Evolutionary conservation across 805 yeast genomes (phyloP), one percentile per base, ranked within the genome.

Genomic region (Starmerella sirachaensis): DNA sequence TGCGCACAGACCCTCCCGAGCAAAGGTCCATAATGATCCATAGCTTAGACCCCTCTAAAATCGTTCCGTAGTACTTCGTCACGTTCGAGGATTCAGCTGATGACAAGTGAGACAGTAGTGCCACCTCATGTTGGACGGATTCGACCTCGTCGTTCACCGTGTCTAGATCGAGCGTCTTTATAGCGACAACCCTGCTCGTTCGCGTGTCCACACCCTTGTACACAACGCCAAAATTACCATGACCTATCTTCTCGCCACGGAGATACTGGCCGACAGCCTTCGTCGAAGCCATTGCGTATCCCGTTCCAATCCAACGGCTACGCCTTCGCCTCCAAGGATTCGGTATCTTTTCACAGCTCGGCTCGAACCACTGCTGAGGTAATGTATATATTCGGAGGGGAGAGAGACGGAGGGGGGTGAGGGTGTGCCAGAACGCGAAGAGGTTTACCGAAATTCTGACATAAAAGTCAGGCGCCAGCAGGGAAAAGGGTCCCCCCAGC

Each of bases 11-110:
- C 0, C 99, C 99, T 12, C 98, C 99, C 1, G 94, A 91, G 59
- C 97, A 88, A 53, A 81, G 74, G 54, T 91, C 99, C 96, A 91
- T 91, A 41, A 91, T 76, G 56, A 91, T 86, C 97, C 98, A 91
- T 25, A 91, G 65, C 52, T 81, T 78, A n/a, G 94, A 79, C 33
- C 88, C 96, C 45, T 76, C 74, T 20, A 93, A 60, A 47, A 79
- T 78, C 0, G 93, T 79, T 0, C 95, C 96, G 54, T 80, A 82
- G 59, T 91, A 91, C 46, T 79, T 86, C 3, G 94, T 85, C 37
- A 91, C 83, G 51, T 91, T 91, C n/a, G 93, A 91, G 13, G 80
- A 81, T 29, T 60, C 63, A 9, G 51, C 43, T 38, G 74, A 75
- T 50, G 82, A 80, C 46, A 91, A 63, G 46, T 81, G 84, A 1